Base-by-base conservation (phyloP, 306 rosid genomes). In the Potentilla sterilis region DNA sequence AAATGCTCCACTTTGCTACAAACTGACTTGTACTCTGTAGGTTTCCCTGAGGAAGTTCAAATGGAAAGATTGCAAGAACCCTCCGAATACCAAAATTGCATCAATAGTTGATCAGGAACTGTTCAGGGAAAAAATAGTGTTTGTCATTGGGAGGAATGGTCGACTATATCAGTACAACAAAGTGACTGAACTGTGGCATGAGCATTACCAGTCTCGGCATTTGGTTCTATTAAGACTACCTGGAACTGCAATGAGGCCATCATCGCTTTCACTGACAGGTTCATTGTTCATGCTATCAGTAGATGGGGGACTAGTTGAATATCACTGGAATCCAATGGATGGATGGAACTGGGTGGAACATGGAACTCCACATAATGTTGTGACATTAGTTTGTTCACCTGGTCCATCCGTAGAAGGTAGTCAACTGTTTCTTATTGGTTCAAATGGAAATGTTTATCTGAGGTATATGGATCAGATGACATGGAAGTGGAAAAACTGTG, bases 301-400 rank as follows among this genome's bases (percentile, higher is more conserved):
- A 80, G 93, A 87, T 61, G 97, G 98, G 43, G 96, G 97, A 13
- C 91, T 94, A 44, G 91, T 94, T 75, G 98, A 94, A 71, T 94
- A 91, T 71, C 86, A 88, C 11, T 94, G 98, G 98, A 86, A 82
- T 49, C 34, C 89, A 63, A 78, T 86, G 84, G 79, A 88, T 22
- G 95, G 94, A 44, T 94, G 98, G 98, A 88, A 87, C 40, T 94
- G 98, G 98, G 84, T 94, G 42, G 98, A 94, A 67, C 98, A 94
- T 79, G 98, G 98, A 77, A 86, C 89, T 75, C 98, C 98, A 22
- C 74, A 85, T 82, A 87, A 80, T 75, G 96, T 85, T 67, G 95
- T 90, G 42, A 85, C 83, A 19, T 73, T 94, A 51, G 81, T 86
- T 71, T 89, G 88, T 54, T 84, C 94, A 54, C 91, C 96, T 4